These are phyloP conservation scores for Pythium angustatum DNA, from an alignment of 352 stramenopile genomes.

Conservation along the genomic window DNA sequence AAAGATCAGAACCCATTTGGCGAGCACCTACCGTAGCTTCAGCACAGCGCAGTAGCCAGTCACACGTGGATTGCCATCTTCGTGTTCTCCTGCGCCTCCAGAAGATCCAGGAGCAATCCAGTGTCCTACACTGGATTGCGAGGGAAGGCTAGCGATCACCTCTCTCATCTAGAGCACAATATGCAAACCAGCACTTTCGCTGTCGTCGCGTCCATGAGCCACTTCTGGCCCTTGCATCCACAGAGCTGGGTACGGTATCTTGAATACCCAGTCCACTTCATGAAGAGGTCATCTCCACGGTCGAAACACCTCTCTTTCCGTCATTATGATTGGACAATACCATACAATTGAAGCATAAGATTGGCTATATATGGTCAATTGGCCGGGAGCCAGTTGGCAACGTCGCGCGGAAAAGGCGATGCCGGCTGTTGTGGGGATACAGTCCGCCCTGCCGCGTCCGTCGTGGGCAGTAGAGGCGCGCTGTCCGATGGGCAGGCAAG, in stretches of 20 bases:
- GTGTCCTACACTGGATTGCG: no score
- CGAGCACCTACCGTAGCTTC: no score
- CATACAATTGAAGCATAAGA: not conserved
- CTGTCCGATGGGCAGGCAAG: not conserved
- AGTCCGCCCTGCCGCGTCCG: not conserved
- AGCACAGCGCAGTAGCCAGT: no score
- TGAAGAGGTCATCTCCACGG: no score
- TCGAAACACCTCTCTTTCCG: not conserved
- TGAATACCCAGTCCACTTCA: no score
- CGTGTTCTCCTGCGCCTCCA: not conserved
- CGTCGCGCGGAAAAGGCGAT: not conserved
- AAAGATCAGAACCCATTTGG: no score
- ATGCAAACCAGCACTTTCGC: not conserved
- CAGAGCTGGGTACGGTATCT: not conserved
- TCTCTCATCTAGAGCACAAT: no score
- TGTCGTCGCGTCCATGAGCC: not conserved
- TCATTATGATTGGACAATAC: not conserved
- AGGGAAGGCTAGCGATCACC: no score
- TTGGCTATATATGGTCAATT: not conserved
- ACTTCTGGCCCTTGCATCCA: slow-evolving; percentile 4
- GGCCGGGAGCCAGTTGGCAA: not conserved
- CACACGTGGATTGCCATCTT: no score
- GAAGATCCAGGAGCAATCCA: not conserved
- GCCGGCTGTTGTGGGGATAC: not conserved
- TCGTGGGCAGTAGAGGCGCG: not conserved